A percentile compares a stretch with the other conserved stretches of the same genome.
phyloP scores from a whole-genome alignment of 2,329 filamentous ascomycete genomes.

The Hypoxylon sp. region DNA sequence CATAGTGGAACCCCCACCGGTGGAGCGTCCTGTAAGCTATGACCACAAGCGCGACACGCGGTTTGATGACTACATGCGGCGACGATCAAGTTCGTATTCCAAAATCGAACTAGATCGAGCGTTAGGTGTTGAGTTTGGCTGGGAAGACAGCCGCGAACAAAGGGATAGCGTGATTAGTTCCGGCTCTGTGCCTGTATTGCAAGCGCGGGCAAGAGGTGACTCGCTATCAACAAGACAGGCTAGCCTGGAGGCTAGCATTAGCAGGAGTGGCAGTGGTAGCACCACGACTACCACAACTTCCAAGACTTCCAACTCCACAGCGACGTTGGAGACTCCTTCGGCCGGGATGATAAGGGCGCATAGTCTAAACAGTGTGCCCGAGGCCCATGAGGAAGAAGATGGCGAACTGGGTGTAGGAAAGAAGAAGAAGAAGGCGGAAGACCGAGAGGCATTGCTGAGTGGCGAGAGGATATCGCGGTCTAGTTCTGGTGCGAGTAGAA shows the following conservation, averaged over 20 bases:
- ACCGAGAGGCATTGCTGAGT: conserved; percentile 29
- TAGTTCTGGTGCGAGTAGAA: conserved; percentile 30
- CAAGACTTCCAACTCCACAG: conserved; percentile 21
- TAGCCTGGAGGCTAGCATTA: conserved; percentile 50
- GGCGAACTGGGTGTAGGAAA: neutral
- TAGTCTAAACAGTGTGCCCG: conserved; percentile 53
- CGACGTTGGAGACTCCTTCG: conserved; percentile 34
- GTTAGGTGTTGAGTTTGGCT: conserved; percentile 55
- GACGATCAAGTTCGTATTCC: conserved; percentile 51
- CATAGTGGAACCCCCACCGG: conserved; percentile 2
- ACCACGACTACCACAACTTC: conserved; percentile 16
- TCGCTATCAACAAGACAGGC: conserved; percentile 46
- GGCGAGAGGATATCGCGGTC: conserved; percentile 30
- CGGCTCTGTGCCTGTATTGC: conserved; percentile 42
- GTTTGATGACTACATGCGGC: conserved; percentile 63
- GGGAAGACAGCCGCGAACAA: conserved; percentile 34
- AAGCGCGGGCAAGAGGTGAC: conserved; percentile 45
- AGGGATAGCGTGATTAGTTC: conserved; percentile 38
- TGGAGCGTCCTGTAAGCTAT: conserved; percentile 55
- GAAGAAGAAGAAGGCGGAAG: conserved; percentile 16
- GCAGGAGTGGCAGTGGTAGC: conserved; percentile 27
- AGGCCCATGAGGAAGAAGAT: conserved; percentile 52
- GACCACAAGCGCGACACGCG: conserved; percentile 64
- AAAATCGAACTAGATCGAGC: conserved; percentile 52
- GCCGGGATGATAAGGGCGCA: conserved; percentile 40